These are phyloP conservation scores for Thuidium tamariscinum DNA, from an alignment of 225 moss, liverwort and hornwort genomes.

Conservation along the genomic window DNA sequence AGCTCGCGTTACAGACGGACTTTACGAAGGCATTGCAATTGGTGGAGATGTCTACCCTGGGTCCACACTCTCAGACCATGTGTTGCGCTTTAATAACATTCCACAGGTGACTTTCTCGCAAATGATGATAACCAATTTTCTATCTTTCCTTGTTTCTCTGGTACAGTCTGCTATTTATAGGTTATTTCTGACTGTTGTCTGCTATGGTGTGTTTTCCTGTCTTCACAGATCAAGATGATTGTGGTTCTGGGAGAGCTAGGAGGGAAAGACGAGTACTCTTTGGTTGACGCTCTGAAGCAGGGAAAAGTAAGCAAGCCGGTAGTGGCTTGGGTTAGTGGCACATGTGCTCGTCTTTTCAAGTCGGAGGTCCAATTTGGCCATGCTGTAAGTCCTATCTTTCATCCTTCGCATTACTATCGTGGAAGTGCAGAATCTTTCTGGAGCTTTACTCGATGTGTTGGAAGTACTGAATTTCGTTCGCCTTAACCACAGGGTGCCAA, in stretches of 20 bases:
- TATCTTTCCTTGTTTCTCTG: neutral
- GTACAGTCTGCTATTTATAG: neutral
- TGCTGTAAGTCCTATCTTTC: slow-evolving; percentile 36
- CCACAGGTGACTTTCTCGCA: slow-evolving; percentile 38
- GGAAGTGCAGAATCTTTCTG: neutral
- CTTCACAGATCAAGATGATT: slow-evolving; percentile 76
- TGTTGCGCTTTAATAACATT: slow-evolving; percentile 81
- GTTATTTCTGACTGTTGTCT: neutral
- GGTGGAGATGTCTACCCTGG: slow-evolving; percentile 96
- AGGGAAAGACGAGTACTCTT: slow-evolving; percentile 82
- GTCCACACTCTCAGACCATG: slow-evolving; percentile 87
- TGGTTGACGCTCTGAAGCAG: slow-evolving; percentile 79
- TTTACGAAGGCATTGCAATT: slow-evolving; percentile 94
- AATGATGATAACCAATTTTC: neutral
- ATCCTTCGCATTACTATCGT: neutral
- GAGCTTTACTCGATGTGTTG: neutral
- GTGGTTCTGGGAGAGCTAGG: slow-evolving; percentile 90
- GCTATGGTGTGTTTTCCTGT: neutral
- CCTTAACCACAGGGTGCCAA: slow-evolving; percentile 54
- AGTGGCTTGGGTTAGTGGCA: slow-evolving; percentile 89
- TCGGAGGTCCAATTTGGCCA: slow-evolving; percentile 99
- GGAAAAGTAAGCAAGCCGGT: slow-evolving; percentile 70
- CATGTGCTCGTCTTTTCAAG: slow-evolving; percentile 84
- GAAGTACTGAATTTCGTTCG: neutral
- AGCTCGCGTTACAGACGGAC: slow-evolving; percentile 88